These are phyloP conservation scores for Adenanthera pavonina DNA, from an alignment of 306 rosid genomes.

Conservation along the genomic window DNA sequence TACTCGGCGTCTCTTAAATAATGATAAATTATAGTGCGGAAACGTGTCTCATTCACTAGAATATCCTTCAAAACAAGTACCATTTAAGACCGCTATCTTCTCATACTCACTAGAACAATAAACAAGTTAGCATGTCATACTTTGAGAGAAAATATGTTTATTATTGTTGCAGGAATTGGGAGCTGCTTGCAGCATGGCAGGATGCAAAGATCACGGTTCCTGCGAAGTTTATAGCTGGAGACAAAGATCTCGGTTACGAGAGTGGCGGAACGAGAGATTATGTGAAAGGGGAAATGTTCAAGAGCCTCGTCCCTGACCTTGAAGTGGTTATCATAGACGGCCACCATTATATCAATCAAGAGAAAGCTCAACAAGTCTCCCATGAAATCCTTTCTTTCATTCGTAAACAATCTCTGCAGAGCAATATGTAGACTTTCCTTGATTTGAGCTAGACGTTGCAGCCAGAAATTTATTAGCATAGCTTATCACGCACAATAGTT, in stretches of 20 bases:
- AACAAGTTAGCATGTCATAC: not conserved
- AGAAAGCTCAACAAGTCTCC: constrained; percentile 46
- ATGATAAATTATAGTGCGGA: not conserved
- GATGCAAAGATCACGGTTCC: constrained; percentile 53
- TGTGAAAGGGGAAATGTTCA: constrained; percentile 44
- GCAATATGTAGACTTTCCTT: constrained; percentile 1
- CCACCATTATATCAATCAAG: constrained; percentile 55
- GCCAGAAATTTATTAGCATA: not conserved
- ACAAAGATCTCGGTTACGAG: constrained; percentile 41
- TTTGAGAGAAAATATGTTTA: not conserved
- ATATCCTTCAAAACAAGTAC: not conserved
- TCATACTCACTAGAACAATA: not conserved
- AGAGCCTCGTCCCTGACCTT: constrained; percentile 48
- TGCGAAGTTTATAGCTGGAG: constrained; percentile 45
- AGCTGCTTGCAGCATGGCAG: constrained; percentile 59
- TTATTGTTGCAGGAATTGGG: constrained; percentile 47
- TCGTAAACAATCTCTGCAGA: not conserved
- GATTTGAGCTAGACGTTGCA: not conserved
- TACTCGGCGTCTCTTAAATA: not conserved
- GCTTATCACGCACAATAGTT: not conserved
- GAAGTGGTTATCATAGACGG: constrained; percentile 49
- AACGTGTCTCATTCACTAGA: no score
- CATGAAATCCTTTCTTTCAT: constrained; percentile 53
- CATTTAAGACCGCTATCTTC: not conserved
- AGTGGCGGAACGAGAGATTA: constrained; percentile 44